Conservation (phyloP, 108 stramenopile species). For the Stephanodiscus minutulus region DNA sequence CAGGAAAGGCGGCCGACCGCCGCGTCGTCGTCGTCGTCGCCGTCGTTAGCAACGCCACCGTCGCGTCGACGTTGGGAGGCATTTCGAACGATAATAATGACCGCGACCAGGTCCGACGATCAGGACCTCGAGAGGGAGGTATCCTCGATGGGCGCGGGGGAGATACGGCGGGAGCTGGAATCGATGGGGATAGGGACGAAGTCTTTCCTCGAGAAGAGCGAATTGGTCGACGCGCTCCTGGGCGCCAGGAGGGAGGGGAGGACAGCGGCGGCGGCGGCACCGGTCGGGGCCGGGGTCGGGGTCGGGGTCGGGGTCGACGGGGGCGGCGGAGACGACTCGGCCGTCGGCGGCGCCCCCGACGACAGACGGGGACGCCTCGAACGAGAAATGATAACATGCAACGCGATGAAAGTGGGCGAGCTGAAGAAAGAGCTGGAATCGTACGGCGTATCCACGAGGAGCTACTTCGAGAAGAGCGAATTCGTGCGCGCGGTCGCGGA, state of each 20-base stretch:
- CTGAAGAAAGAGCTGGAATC: constrained; percentile 53
- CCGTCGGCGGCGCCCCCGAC: too few species aligned
- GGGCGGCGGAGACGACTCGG: background rate
- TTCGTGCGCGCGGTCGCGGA: constrained; percentile 79
- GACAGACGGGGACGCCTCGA: constrained; percentile 30
- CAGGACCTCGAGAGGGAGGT: too few species aligned
- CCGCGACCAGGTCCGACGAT: too few species aligned
- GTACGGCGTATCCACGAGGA: constrained; percentile 47
- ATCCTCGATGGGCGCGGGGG: background rate
- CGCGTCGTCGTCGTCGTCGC: too few species aligned
- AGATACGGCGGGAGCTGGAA: constrained; percentile 7
- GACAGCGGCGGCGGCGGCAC: too few species aligned
- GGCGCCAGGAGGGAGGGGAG: constrained; percentile 4
- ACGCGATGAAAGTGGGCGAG: constrained; percentile 46
- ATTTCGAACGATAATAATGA: too few species aligned
- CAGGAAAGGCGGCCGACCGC: too few species aligned
- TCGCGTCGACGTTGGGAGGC: too few species aligned
- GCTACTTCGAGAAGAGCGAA: constrained; percentile 68
- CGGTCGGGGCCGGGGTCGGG: background rate
- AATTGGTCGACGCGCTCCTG: constrained; percentile 15
- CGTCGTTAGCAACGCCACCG: too few species aligned
- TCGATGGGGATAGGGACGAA: background rate
- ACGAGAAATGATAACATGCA: constrained; percentile 47
- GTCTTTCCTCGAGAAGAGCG: constrained; percentile 8
- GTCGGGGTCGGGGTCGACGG: background rate